Base-by-base conservation (phyloP, 441 rosid species). In the Populus hybrid region DNA sequence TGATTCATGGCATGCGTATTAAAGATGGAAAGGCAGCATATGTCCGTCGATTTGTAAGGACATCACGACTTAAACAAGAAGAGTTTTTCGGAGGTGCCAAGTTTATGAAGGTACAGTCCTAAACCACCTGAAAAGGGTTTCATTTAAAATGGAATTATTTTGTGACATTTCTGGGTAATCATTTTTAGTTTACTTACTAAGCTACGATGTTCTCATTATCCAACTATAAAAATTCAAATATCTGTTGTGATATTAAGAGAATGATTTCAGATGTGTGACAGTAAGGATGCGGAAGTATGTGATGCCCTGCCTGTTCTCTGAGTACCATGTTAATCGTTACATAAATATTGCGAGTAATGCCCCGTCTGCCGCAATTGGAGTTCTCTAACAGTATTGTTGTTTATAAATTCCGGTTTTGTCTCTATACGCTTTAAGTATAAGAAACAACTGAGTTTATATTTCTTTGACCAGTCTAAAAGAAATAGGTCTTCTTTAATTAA, bases 1-100 rank as follows among this genome's bases (percentile, higher is more conserved):
- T 95, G 99, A 90, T 95, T 78, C 99, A 95, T 85, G 99, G 97
- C 21, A 74, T 95, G 79, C 95, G 90, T 70, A 93, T 95, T 78
- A 91, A 91, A 80, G 87, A 92, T 81, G 99, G 98, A 68, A 93
- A 92, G 81, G 98, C 99, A 38, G 87, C 96, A 38, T 93, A 92
- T 81, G 97, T 95, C 66, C 87, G 94, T 72, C 94, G 95, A 61
- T 93, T 77, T 81, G 96, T 95, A 53, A 88, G 75, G 90, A 95
- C 99, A 26, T 90, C 98, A 10, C 92, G 89, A 57, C 86, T 95
- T 76, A 89, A 92, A 82, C 99, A 93, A 82, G 99, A 95, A 85
- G 93, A 93, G 72, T 88, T 74, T 85, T 92, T 86, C 75, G 95
- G 95, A 80, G 93, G 90, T 79, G 77, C 98, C 80, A 92, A 93